Percentiles rank a stretch among this genome's conserved stretches.
These are phyloP conservation scores for Kwoniella bestiolae DNA, from an alignment of 768 basidiomycete species.

Conservation along the genomic window DNA sequence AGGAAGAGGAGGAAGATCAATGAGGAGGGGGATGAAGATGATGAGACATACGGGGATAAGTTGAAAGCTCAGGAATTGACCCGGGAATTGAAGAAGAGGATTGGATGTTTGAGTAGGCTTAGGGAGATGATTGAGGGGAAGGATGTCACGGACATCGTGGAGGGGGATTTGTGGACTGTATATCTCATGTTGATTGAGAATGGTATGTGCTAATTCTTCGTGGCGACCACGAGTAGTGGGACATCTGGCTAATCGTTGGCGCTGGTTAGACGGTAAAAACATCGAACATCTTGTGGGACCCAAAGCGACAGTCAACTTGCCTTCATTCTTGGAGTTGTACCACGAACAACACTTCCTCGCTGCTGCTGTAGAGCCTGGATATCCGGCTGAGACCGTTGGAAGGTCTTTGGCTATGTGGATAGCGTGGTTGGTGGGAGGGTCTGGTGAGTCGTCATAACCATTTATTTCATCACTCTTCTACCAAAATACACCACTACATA, in stretches of 20 bases:
- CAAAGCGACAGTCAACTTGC: constrained; percentile 40
- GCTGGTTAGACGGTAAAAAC: constrained; percentile 51
- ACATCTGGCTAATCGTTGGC: too few species aligned
- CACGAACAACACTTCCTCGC: constrained; percentile 52
- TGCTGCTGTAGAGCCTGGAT: constrained; percentile 55
- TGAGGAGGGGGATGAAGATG: neutral
- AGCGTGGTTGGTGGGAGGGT: constrained; percentile 46
- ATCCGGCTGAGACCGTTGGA: constrained; percentile 52
- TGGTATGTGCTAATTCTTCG: too few species aligned
- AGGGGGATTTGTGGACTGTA: constrained; percentile 52
- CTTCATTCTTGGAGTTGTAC: constrained; percentile 52
- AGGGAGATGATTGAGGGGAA: constrained; percentile 21
- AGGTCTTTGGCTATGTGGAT: constrained; percentile 57
- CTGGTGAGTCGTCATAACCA: constrained; percentile 23
- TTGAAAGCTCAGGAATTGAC: constrained; percentile 32
- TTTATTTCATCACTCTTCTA: neutral
- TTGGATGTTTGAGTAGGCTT: constrained; percentile 35
- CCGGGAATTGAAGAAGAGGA: constrained; percentile 43
- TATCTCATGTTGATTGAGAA: constrained; percentile 57
- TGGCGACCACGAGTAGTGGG: too few species aligned
- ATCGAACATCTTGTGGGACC: constrained; percentile 40
- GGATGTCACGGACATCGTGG: constrained; percentile 31
- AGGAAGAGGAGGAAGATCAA: constrained; percentile 3
- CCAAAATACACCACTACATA: too few species aligned
- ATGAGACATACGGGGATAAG: constrained; percentile 8